Base-by-base conservation (phyloP, 306 rosid species). In the Vicia faba region DNA sequence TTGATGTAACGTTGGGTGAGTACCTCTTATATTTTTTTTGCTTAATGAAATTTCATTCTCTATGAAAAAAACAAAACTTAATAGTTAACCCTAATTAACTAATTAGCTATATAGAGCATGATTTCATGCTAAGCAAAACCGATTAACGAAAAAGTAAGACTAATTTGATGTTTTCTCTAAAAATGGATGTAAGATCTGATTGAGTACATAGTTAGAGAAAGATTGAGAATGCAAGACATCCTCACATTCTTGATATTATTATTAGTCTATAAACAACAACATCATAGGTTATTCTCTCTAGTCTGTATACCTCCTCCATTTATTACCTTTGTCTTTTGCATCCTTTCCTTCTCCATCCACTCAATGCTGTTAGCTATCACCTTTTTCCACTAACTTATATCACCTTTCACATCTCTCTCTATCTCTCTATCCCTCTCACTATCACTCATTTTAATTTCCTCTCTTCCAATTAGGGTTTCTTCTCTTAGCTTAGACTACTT, bases 321-420 rank as follows among this genome's bases (percentile, higher is more conserved):
- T 87, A 87, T 89, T 81, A 83, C 76, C 95, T 84, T 83, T 93
- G 95, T 93, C 91, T 89, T 86, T 89, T 88, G 87, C 90, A 79
- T 81, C 89, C 87, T 86, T 84, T 81, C 85, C 90, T 81, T 84
- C 95, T 80, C 88, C 91, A 83, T 87, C 91, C 96, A 92, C 98
- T 78, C 83, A 78, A 80, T 87, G 78, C 77, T 81, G 65, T 64
- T 61, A 55, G 33, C 33, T 82, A 78, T 66, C 68, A 70, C 70
- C 84, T 82, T 83, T 80, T 78, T 55, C 79, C 84, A 79, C 83
- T 83, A 66, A 77, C 14, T 74, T 78, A 70, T 49, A 70, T 73
- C 86, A 78, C 57, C 71, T 68, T 69, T 74, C 72, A 46, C 50
- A 46, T 15, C 77, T 54, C 82, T 29, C 29, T 19, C 66, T 39